A percentile compares a stretch with the other conserved stretches of the same genome.
Evolutionary conservation across 2,329 filamentous ascomycete genomes (phyloP).

Genomic region (Aspergillus latus): DNA sequence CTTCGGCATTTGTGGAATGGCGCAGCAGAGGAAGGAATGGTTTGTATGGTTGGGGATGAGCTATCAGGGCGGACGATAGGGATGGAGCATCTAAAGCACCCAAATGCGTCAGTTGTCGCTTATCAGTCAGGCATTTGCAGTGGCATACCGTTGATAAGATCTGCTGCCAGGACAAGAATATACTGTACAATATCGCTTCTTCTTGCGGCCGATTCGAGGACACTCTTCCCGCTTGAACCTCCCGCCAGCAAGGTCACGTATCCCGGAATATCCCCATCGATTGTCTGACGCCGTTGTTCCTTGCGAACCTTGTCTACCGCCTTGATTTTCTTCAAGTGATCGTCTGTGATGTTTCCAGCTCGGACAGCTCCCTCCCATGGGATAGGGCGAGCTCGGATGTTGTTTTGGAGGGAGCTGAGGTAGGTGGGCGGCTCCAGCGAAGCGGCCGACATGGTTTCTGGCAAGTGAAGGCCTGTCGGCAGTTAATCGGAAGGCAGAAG

Average conservation of each 20-base stretch:
- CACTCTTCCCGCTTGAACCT: constrained; percentile 62
- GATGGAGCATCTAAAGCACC: constrained; percentile 67
- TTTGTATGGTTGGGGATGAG: constrained; percentile 68
- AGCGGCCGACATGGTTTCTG: constrained; percentile 55
- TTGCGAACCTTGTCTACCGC: constrained; percentile 95
- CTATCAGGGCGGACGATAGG: constrained; percentile 73
- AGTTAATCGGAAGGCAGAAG: constrained; percentile 10
- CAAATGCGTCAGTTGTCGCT: background rate
- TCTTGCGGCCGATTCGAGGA: constrained; percentile 82
- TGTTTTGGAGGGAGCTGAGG: constrained; percentile 85
- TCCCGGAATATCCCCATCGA: constrained; percentile 75
- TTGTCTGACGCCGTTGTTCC: constrained; percentile 79
- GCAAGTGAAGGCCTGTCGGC: constrained; percentile 13
- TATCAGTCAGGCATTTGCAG: too few species aligned
- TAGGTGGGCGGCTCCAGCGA: constrained; percentile 91
- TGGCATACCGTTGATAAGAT: constrained; percentile 67
- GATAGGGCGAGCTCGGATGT: constrained; percentile 92
- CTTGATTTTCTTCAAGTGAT: constrained; percentile 92
- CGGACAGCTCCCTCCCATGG: constrained; percentile 96
- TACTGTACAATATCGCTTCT: constrained; percentile 92
- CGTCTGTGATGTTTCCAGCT: constrained; percentile 88
- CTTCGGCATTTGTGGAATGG: constrained; percentile 78
- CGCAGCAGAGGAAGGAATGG: constrained; percentile 82
- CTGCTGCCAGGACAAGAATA: constrained; percentile 82
- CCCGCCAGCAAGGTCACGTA: constrained; percentile 82